phyloP scores from a whole-genome alignment of 768 basidiomycete species.

The Obba rivulosa region DNA sequence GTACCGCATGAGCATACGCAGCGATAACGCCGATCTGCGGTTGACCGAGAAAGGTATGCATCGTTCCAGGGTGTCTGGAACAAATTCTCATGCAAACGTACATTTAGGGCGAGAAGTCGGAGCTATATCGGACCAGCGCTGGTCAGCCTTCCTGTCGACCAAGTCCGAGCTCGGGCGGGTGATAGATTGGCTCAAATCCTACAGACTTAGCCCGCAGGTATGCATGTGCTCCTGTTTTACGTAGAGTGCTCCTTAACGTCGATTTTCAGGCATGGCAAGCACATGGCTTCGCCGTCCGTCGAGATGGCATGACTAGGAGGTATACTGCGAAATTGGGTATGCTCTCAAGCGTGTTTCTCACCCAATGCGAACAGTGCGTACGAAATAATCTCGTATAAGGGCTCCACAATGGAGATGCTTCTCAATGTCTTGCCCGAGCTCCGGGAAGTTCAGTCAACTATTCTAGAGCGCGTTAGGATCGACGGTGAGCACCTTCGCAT shows the following conservation, averaged over 20 bases:
- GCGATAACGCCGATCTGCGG: slow-evolving; percentile 85
- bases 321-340: slow-evolving; percentile 14
- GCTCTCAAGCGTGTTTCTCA: not conserved
- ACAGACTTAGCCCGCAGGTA: slow-evolving; percentile 38
- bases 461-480: slow-evolving; percentile 58
- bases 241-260: too few relatives aligned
- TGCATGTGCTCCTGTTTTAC: not conserved
- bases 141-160: slow-evolving; percentile 31
- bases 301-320: slow-evolving; percentile 44
- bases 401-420: slow-evolving; percentile 41
- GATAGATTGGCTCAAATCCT: slow-evolving; percentile 29
- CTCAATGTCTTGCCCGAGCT: slow-evolving; percentile 44
- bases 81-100: not conserved
- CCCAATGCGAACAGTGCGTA: slow-evolving; percentile 50
- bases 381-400: slow-evolving; percentile 61
- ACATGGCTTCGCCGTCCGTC: slow-evolving; percentile 34
- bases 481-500: slow-evolving; percentile 49
- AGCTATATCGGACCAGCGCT: slow-evolving; percentile 38
- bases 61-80: not conserved
- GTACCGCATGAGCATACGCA: slow-evolving; percentile 81
- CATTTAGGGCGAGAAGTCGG: slow-evolving; percentile 35
- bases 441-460: slow-evolving; percentile 38
- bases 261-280: slow-evolving; percentile 34
- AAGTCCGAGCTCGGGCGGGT: slow-evolving; percentile 30
- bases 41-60: slow-evolving; percentile 66